Base-by-base conservation (phyloP, 2,329 filamentous ascomycete species). In the Cytospora leucostoma region DNA sequence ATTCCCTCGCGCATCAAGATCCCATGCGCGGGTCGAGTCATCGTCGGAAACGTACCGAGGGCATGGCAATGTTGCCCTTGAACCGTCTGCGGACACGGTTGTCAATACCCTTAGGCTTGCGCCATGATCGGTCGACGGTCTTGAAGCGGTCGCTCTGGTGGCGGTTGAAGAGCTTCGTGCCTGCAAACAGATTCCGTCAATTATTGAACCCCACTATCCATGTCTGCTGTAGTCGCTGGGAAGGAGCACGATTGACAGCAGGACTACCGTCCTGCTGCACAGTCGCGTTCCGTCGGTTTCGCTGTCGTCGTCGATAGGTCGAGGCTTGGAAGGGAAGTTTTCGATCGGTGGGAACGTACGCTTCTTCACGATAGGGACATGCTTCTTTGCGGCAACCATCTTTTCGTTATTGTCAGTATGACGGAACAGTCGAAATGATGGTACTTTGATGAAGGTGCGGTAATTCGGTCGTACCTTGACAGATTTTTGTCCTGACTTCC, bases 61-160 rank as follows among this genome's bases (percentile, higher is more conserved):
- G 95, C 94, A 99, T 98, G 77, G 88, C 88, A 82, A 90, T 90
- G 84, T 91, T 92, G 77, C 95, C 92, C 84, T 92, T 93, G 88
- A 99, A 99, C 73, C 95, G 92, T 87, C 95, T 89, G 80, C 95
- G 91, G 79, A 99, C 94, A 77, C 91, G 86, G 86, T 93, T 96
- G 85, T 99, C 95, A 82, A 99, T 99, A 92, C 95, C 95, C 92
- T 99, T 99, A 74, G 95, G 95, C 88, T 98, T 99, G 84, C 95
- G 91, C 95, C 95, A 99, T 87, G 87, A 89, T 73, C 90, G 79
- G 78, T 86, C 89, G 73, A 98, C 89, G 79, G 95, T 89, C 85
- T 89, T 97, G 87, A 96, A 99, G 79, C 89, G 89, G 83, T 98
- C 95, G 82, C 87, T 91, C 89, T 99, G 95, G 85, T 99, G 95